Conservation (phyloP, 176 grass and related monocot genomes). For the Tuctoria greenei region DNA sequence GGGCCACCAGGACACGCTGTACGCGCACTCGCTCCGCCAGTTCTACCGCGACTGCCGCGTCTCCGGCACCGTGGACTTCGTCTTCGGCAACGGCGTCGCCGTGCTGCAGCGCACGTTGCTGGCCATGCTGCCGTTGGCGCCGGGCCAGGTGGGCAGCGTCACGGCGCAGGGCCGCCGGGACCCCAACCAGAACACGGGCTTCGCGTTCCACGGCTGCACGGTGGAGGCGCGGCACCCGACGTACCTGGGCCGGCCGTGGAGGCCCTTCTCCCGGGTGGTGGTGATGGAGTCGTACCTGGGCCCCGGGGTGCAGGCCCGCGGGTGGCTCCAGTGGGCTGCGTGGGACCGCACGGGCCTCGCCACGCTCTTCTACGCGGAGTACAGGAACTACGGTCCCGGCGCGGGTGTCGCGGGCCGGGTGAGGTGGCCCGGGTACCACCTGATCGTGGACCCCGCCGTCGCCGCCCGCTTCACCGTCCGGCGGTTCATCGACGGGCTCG, state of each 20-base stretch:
- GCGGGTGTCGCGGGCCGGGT: constrained; percentile 49
- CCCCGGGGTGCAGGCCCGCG: constrained; percentile 45
- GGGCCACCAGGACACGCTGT: constrained; percentile 90
- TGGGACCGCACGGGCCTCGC: constrained; percentile 26
- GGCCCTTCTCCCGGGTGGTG: constrained; percentile 67
- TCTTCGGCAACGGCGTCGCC: constrained; percentile 74
- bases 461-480: constrained; percentile 65
- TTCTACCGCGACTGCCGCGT: constrained; percentile 78
- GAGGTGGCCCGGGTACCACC: constrained; percentile 76
- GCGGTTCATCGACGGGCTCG: constrained; percentile 75
- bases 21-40: constrained; percentile 88
- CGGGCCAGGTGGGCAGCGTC: constrained; percentile 54
- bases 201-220: constrained; percentile 62
- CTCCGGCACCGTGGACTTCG: constrained; percentile 77
- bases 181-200: constrained; percentile 73
- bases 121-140: constrained; percentile 33
- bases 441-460: constrained; percentile 61
- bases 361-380: constrained; percentile 81
- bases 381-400: constrained; percentile 71
- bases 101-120: constrained; percentile 63
- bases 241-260: constrained; percentile 84
- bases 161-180: constrained; percentile 69
- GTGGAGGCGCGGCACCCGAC: constrained; percentile 56
- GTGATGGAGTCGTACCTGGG: constrained; percentile 86
- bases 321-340: constrained; percentile 74